Base-by-base conservation (phyloP, 345 rosid species). In the Eucalyptus microcorys region DNA sequence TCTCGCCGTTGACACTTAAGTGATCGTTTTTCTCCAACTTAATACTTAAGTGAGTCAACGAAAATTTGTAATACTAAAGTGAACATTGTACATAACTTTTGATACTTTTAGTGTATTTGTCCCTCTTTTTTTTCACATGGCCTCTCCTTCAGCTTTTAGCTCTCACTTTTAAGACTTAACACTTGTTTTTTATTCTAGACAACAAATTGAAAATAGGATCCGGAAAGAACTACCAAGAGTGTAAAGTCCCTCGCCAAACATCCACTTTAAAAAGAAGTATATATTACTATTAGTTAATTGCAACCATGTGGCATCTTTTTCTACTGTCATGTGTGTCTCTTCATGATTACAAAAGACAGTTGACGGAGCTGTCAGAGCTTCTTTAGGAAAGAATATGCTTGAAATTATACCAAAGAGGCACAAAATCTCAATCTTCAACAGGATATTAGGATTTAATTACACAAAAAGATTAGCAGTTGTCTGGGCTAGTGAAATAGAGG, bases 11-110 rank as follows among this genome's bases (percentile, higher is more conserved):
- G 26, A 52, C 10, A 52, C 1, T 1, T 52, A 52, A 21, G 57
- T 21, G 2, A 21, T 52, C 26, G 2, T 52, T 52, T 52, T 52
- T 19, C 2, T 52, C 57, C 26, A 1, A 52, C 21, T 52, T 52
- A 52, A 52, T 52, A 21, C 57, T 52, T 52, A 52, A 52, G 26
- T 52, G 26, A 52, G 26, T 21, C 10, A 52, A 52, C 1, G 5
- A 52, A 52, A 52, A 52, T 52, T 52, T 52, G 10, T 21, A 52
- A 52, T 52, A 52, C 2, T 52, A 52, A 52, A 8, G 10, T 52
- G 0, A 52, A 8, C 1, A 0, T 21, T 52, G 0, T 52, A 21
- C 4, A 52, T 52, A 21, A 52, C 26, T 52, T 52, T 52, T 52
- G 57, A 5, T 52, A 52, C 57, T 52, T 52, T 52, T 52, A 52